phyloP scores from a whole-genome alignment of 164 flowering plant genomes.

The Platanus orientalis region DNA sequence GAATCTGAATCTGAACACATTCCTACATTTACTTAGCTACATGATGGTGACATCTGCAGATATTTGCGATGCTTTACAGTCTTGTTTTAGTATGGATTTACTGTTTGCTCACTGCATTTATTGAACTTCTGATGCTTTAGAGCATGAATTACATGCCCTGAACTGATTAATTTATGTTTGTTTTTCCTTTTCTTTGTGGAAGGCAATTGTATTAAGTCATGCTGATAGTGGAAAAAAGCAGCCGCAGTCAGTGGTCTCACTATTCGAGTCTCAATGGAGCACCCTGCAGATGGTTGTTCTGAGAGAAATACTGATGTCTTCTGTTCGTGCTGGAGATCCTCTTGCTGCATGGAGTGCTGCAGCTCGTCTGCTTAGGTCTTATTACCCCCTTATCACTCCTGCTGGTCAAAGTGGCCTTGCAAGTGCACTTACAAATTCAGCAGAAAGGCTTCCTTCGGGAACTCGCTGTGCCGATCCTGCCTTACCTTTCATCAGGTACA shows the following conservation, averaged over 20 bases:
- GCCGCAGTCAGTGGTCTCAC: constrained; percentile 67
- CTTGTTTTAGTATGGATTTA: too few relatives aligned
- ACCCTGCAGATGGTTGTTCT: constrained; percentile 98
- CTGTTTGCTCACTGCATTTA: background rate
- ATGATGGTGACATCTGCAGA: too few relatives aligned
- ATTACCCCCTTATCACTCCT: constrained; percentile 96
- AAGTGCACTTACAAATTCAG: constrained; percentile 78
- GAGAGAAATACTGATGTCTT: constrained; percentile 86
- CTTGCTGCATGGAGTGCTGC: constrained; percentile 99
- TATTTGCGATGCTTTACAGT: too few relatives aligned
- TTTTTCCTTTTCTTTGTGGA: constrained; percentile 10
- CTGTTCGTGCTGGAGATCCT: constrained; percentile 98
- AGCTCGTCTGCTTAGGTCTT: constrained; percentile 87
- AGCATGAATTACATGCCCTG: background rate
- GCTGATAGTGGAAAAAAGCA: constrained; percentile 66
- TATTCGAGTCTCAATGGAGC: constrained; percentile 99
- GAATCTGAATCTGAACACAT: too few relatives aligned
- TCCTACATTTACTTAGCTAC: too few relatives aligned
- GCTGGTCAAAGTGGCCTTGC: constrained; percentile 97
- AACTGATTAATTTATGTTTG: constrained; percentile 6
- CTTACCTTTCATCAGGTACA: constrained; percentile 87
- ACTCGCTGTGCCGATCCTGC: constrained; percentile 97
- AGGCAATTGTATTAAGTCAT: constrained; percentile 46
- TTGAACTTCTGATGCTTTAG: background rate
- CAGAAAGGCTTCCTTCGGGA: constrained; percentile 90